Conservation (phyloP, 495 filamentous ascomycete species). For the Tricharina praecox region DNA sequence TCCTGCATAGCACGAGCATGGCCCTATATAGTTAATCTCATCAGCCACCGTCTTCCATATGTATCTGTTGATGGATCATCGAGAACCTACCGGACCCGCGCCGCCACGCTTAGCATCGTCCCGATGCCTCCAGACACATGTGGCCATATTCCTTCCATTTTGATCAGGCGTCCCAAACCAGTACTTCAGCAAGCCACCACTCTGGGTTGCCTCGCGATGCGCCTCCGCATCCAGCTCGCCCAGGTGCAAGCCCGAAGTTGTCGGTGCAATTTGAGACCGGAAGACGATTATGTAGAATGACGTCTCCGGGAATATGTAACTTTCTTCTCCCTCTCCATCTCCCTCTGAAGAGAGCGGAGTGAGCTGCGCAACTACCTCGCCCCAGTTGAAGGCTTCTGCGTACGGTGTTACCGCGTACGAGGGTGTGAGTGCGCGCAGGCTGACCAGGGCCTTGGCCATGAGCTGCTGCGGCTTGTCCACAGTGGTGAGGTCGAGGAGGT, state of each 20-base stretch:
- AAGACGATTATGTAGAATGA: constrained; percentile 74
- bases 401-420: constrained; percentile 69
- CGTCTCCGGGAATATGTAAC: constrained; percentile 43
- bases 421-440: constrained; percentile 40
- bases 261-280: constrained; percentile 47
- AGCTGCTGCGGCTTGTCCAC: constrained; percentile 48
- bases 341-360: constrained; percentile 30
- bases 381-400: constrained; percentile 62
- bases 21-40: constrained; percentile 8
- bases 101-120: constrained; percentile 55
- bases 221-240: constrained; percentile 53
- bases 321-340: too few relatives aligned
- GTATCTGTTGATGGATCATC: not conserved
- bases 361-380: constrained; percentile 40
- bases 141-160: constrained; percentile 51
- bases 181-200: constrained; percentile 78
- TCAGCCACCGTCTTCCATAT: not conserved
- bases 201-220: constrained; percentile 57
- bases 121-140: constrained; percentile 56
- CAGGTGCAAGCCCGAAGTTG: constrained; percentile 44
- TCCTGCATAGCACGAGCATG: constrained; percentile 13
- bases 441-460: constrained; percentile 51
- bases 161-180: constrained; percentile 60
- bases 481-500: constrained; percentile 52
- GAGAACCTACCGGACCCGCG: constrained; percentile 32